Evolutionary conservation across 805 yeast species (phyloP), one percentile per base, ranked within the genome.

Genomic region (Metschnikowia aberdeeniae): DNA sequence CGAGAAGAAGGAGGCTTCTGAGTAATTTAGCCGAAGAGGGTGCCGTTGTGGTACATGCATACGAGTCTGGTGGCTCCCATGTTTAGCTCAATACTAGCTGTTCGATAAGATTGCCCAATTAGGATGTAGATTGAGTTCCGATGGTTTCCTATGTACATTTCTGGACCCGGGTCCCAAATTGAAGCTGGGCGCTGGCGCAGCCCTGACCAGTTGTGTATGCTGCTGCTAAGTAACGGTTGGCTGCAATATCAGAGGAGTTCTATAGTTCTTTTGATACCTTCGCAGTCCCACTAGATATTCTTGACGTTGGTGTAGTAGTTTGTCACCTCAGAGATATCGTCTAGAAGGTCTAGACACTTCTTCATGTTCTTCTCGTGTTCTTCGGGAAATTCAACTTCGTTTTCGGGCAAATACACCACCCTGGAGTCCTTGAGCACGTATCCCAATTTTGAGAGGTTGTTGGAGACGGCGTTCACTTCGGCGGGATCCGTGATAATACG

Each of bases 271-370:
- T 6, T 22, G 8, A 22, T 1, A 6, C 8, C 2, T 22, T 5
- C 6, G 8, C 8, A 6, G 4, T 22, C 26, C 26, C 26, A 7
- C 40, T 37, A 37, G 34, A 37, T 29, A 26, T 72, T 76, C 47
- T 68, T 74, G 53, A 79, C 69, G 60, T 89, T 92, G 27, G 87
- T 77, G 66, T 86, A 87, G 47, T 86, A 80, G 50, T 80, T 88
- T 6, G 88, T 81, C 17, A 92, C 86, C 55, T 93, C 98, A 40
- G 84, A 89, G n/a, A 89, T 68, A 29, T 82, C 88, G 43, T 88
- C 95, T 37, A 92, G 68, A 39, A 73, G 71, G 19, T 62, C 68
- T 29, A 84, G 62, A 30, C 89, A 78, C 57, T 80, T 85, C 12
- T 75, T 75, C 55, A 80, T 75, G 31, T 73, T 72, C 47, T 71